Evolutionary conservation across 768 basidiomycete genomes (phyloP).

Genomic region (Suillus americanus): DNA sequence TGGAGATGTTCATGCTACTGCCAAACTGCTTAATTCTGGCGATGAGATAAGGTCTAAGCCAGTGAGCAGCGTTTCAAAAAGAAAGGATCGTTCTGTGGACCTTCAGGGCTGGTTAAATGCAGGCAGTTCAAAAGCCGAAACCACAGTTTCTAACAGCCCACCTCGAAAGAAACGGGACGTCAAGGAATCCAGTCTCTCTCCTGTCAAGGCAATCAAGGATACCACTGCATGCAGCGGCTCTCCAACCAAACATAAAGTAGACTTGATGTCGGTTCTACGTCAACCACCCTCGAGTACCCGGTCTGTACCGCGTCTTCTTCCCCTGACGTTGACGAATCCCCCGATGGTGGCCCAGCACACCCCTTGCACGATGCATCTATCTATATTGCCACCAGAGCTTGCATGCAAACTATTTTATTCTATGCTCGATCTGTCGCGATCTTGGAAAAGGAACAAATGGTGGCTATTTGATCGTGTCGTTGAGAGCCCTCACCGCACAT

Average conservation of each 20-base stretch:
- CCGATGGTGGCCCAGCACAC: slow-evolving; percentile 65
- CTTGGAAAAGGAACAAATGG: slow-evolving; percentile 79
- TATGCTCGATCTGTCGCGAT: slow-evolving; percentile 60
- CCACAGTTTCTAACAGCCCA: not conserved
- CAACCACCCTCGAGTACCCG: slow-evolving; percentile 44
- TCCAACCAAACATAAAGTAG: slow-evolving; percentile 33
- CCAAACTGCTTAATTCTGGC: slow-evolving; percentile 35
- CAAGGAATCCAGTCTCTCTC: slow-evolving; percentile 11
- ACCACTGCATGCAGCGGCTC: slow-evolving; percentile 14
- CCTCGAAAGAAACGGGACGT: slow-evolving; percentile 16
- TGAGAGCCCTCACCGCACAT: slow-evolving; percentile 82
- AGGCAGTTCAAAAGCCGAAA: not conserved
- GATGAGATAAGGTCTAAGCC: slow-evolving; percentile 11
- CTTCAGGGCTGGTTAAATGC: slow-evolving; percentile 58
- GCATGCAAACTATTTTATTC: slow-evolving; percentile 74
- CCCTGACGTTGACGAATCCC: slow-evolving; percentile 62
- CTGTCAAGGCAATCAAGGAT: slow-evolving; percentile 13
- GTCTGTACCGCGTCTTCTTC: slow-evolving; percentile 42
- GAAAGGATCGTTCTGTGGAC: slow-evolving; percentile 46
- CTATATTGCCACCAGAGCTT: slow-evolving; percentile 70
- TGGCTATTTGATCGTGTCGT: slow-evolving; percentile 82
- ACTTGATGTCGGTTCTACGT: slow-evolving; percentile 59
- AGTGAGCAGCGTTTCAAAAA: slow-evolving; percentile 33
- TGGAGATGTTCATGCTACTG: slow-evolving; percentile 58
- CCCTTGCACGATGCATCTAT: slow-evolving; percentile 72